phyloP scores from a whole-genome alignment of 331 rosid genomes.

The Quercus phellos region DNA sequence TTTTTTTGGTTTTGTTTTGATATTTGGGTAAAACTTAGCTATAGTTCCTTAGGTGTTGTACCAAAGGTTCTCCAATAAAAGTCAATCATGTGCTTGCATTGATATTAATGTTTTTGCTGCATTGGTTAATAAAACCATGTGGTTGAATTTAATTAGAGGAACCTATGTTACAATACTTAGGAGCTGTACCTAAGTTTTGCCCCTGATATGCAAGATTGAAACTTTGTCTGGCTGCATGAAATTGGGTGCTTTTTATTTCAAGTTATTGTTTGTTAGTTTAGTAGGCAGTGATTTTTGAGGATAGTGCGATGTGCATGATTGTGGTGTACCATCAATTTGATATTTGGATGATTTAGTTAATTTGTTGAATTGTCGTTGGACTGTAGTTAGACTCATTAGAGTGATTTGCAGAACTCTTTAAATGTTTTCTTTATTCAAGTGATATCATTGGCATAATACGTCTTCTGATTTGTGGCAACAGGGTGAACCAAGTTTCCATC shows the following conservation, averaged over 20 bases:
- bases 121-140: no score
- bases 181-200: no score
- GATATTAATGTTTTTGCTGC: no score
- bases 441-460: not conserved
- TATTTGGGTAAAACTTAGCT: no score
- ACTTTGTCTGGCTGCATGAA: not conserved
- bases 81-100: no score
- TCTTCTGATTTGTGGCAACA: slow-evolving; percentile 30
- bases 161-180: not conserved
- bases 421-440: not conserved
- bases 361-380: not conserved
- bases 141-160: not conserved
- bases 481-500: slow-evolving; percentile 69
- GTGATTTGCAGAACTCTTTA: not conserved
- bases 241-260: not conserved
- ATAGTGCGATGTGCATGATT: not conserved
- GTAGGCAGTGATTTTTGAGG: not conserved
- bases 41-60: no score
- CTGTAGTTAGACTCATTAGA: not conserved
- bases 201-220: not conserved
- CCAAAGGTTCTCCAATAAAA: no score
- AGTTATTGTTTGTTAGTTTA: not conserved
- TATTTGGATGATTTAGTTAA: not conserved
- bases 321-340: slow-evolving; percentile 3
- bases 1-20: no score